Evolutionary conservation across 1,284 basidiomycete genomes (phyloP).

Genomic region (Ganoderma multipileum): DNA sequence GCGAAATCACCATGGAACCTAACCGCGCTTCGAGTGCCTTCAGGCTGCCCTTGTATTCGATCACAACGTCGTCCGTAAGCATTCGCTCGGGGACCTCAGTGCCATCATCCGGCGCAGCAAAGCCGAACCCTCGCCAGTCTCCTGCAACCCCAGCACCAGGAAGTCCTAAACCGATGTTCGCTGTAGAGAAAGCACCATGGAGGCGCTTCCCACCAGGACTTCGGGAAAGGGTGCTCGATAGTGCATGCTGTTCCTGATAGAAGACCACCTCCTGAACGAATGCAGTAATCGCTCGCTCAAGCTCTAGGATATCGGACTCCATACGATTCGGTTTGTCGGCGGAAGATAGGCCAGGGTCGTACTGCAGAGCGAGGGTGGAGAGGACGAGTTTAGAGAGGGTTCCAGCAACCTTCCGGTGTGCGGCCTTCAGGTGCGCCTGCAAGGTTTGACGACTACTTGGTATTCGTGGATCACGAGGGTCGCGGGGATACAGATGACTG

Average conservation of each 20-base stretch:
- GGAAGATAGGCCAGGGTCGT: slow-evolving; percentile 65
- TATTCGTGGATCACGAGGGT: slow-evolving; percentile 50
- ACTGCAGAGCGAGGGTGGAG: slow-evolving; percentile 78
- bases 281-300: slow-evolving; percentile 74
- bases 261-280: slow-evolving; percentile 79
- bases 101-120: slow-evolving; percentile 60
- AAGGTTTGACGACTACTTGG: slow-evolving; percentile 58
- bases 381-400: slow-evolving; percentile 79
- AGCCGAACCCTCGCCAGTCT: slow-evolving; percentile 81
- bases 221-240: slow-evolving; percentile 39
- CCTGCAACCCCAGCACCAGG: slow-evolving; percentile 76
- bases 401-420: slow-evolving; percentile 79
- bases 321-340: slow-evolving; percentile 73
- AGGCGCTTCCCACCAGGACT: slow-evolving; percentile 58
- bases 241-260: slow-evolving; percentile 49
- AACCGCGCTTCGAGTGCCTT: slow-evolving; percentile 50
- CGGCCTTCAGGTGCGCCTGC: slow-evolving; percentile 62
- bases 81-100: slow-evolving; percentile 55
- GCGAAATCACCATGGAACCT: slow-evolving; percentile 27
- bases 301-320: slow-evolving; percentile 78
- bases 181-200: slow-evolving; percentile 65
- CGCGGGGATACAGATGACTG: slow-evolving; percentile 58
- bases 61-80: slow-evolving; percentile 58
- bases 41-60: slow-evolving; percentile 57
- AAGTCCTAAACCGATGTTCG: slow-evolving; percentile 72